Base-by-base conservation (phyloP, 331 rosid genomes). In the Pyracantha coccinea region DNA sequence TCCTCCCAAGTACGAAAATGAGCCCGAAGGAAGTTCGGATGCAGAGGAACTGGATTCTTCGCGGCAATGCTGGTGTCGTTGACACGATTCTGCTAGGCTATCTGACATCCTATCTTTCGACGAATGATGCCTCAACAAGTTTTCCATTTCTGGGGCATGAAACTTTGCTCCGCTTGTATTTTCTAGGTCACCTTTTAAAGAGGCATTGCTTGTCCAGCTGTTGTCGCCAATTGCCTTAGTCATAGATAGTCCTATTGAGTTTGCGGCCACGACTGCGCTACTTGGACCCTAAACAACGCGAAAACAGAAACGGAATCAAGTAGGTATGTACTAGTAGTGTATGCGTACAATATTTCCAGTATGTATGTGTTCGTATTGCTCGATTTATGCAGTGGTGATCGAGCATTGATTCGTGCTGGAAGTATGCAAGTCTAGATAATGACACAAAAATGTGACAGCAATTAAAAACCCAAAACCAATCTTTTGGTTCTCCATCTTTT, bases 231-330 rank as follows among this genome's bases (percentile, higher is more conserved):
- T 58, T 44, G 54, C 75, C 78, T 66, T 75, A 64, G 31, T 47
- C 16, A 61, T 31, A 10, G 70, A 69, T 5, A 66, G 52, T 57
- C 33, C 64, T 53, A 77, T 47, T 27, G 81, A 45, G 78, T 64
- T 79, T 68, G 45, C 14, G 4, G 83, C 35, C 27, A 33, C 59
- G 50, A 23, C 62, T 12, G 58, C 76, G 44, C 66, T 77, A 17
- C 71, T 32, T 27, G 79, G 50, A 74, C 31, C 83, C 89, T 85
- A 80, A 15, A 68, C 47, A 20, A 35, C 11, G 27, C 20, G 16
- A 54, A 76, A 54, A 25, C 50, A 15, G 55, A 21, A 45, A 29
- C 41, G 32, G 60, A 58, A 19, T 13, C 66, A 13, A 10, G 12
- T 14, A 31, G 20, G 47, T 28, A 11, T 41, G 27, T 7, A 71